Evolutionary conservation across 805 yeast genomes (phyloP).

Genomic region (Kuraishia hungarica): DNA sequence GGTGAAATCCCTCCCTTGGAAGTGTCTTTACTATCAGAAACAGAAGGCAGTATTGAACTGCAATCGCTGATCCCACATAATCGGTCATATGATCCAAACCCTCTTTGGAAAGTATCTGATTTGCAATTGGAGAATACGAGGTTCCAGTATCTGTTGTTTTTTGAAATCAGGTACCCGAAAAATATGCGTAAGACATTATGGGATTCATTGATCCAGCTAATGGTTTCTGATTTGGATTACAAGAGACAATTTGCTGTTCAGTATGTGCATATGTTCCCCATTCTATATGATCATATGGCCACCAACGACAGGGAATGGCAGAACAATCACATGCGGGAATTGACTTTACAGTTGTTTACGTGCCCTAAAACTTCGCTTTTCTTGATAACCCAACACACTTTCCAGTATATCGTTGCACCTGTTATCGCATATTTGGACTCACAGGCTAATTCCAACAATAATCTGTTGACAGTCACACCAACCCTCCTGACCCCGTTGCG

Average conservation of each 20-base stretch:
- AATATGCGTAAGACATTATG: conserved; percentile 38
- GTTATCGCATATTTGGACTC: conserved; percentile 32
- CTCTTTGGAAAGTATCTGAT: neutral
- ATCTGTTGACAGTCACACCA: conserved; percentile 10
- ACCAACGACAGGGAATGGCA: conserved; percentile 42
- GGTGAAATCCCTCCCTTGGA: conserved; percentile 20
- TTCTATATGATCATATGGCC: conserved; percentile 37
- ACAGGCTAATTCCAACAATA: conserved; percentile 17
- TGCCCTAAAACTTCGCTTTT: conserved; percentile 33
- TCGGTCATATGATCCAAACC: conserved; percentile 2
- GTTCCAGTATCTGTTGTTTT: conserved; percentile 47
- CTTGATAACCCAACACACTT: conserved; percentile 29
- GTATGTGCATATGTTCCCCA: conserved; percentile 45
- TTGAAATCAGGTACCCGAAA: conserved; percentile 55
- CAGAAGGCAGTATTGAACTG: conserved; percentile 10
- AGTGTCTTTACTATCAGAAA: neutral
- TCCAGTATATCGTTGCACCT: conserved; percentile 39
- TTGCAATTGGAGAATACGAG: conserved; percentile 25
- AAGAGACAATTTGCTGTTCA: conserved; percentile 45
- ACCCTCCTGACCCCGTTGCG: conserved; percentile 1
- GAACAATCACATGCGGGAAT: conserved; percentile 23
- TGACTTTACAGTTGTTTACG: conserved; percentile 31
- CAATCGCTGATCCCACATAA: conserved; percentile 10
- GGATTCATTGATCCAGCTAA: conserved; percentile 42
- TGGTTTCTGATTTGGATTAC: conserved; percentile 39